Percentiles rank a stretch among this genome's conserved stretches.
These are phyloP conservation scores for Diaporthe sp. DNA, from an alignment of 2,329 filamentous ascomycete genomes.

Conservation along the genomic window DNA sequence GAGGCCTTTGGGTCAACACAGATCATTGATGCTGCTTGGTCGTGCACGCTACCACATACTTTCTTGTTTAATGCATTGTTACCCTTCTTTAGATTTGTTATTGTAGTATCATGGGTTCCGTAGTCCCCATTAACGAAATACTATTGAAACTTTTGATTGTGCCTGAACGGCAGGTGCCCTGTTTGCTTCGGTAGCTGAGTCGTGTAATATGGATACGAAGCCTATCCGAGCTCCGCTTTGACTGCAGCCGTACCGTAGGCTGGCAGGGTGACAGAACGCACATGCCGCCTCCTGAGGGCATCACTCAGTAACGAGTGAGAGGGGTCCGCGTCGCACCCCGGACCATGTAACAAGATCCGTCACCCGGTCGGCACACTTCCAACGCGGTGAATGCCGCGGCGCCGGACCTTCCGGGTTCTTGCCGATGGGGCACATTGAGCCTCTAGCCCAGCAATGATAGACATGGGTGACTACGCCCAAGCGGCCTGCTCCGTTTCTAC, in stretches of 20 bases:
- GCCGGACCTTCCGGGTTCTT: background rate
- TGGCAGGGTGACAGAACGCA: background rate
- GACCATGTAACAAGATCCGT: background rate
- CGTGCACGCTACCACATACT: background rate
- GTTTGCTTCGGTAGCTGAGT: background rate
- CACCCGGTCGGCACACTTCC: background rate
- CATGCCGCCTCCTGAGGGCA: background rate
- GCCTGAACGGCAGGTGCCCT: too few species aligned
- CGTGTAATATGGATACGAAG: constrained; percentile 15
- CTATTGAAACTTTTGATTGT: accelerated
- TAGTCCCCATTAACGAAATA: background rate
- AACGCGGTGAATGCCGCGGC: background rate
- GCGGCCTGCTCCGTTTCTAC: background rate
- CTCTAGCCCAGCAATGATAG: background rate
- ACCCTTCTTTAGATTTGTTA: background rate
- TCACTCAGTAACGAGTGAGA: background rate
- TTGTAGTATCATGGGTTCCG: accelerated
- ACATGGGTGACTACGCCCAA: too few species aligned
- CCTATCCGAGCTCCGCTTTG: constrained; percentile 4
- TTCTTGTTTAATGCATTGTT: background rate
- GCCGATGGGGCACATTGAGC: background rate
- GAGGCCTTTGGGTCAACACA: background rate
- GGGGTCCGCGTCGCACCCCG: background rate
- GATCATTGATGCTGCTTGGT: background rate
- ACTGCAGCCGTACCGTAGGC: background rate